Base-by-base conservation (phyloP, 164 flowering plant genomes). In the Sextonia rubra region DNA sequence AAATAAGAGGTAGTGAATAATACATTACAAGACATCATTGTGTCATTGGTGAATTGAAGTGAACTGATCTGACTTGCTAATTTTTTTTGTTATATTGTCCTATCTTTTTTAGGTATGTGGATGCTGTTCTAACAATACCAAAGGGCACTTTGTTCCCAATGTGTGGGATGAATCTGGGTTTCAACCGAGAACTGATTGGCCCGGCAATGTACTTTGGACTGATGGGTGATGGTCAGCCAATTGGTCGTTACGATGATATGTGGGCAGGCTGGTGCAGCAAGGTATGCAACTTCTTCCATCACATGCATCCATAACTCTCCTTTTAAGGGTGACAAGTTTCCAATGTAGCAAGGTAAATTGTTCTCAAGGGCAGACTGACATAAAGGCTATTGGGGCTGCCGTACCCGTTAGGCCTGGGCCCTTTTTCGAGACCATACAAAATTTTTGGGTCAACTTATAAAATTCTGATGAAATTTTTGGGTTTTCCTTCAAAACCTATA, bases 141-240 rank as follows among this genome's bases (percentile, higher is more conserved):
- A 91, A 89, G 82, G 93, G 92, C 8, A 87, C 97, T 60, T 80
- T 91, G 67, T 89, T 89, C 82, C 95, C 95, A 30, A 85, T 90
- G 91, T 89, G 96, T 75, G 95, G 92, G 32, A 89, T 91, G 93
- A 91, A 91, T 75, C 74, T 91, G 74, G 86, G 78, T 29, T 91
- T 91, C 78, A 75, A 89, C 85, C 93, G 97, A 52, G 92, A 88
- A 12, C 73, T 91, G 80, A 88, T 91, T 67, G 97, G 97, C 23
- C 89, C 97, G 71, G 91, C 92, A 27, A 88, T 91, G 93, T 89
- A 89, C 84, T 89, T 89, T 79, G 93, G 92, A 26, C 88, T 90
- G 68, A 89, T 89, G 95, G 95, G 95, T 77, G 95, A 89, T 83
- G 93, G 96, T 24, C 96, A 91, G 81, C 91, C 93, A 2, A 91